Percentiles rank a stretch among this genome's conserved stretches.
phyloP scores from a whole-genome alignment of 2,329 filamentous ascomycete genomes.

The Aspergillus niger region DNA sequence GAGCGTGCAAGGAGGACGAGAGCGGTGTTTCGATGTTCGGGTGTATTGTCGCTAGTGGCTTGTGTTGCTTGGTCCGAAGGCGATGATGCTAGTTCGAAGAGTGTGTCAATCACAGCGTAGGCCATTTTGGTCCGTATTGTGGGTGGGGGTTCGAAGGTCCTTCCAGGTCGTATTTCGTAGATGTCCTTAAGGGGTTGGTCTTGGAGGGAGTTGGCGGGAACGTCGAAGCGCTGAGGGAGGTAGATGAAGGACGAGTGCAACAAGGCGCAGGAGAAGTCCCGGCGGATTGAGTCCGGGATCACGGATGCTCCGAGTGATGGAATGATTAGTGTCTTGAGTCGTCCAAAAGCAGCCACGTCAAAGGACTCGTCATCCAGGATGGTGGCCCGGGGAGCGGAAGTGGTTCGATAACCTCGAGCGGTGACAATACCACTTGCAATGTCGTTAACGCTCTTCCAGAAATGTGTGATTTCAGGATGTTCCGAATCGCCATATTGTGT shows the following conservation, averaged over 20 bases:
- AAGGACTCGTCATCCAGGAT: constrained; percentile 73
- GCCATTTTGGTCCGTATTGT: constrained; percentile 70
- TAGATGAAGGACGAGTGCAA: constrained; percentile 85
- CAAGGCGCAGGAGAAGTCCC: constrained; percentile 71
- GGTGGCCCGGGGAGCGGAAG: constrained; percentile 41
- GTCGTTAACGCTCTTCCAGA: constrained; percentile 71
- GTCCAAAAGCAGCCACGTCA: constrained; percentile 73
- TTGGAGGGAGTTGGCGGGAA: constrained; percentile 49
- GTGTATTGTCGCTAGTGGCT: constrained; percentile 14
- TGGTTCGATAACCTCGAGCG: constrained; percentile 59
- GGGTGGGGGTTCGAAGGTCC: constrained; percentile 68
- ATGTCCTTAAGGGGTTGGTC: constrained; percentile 62
- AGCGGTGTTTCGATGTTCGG: constrained; percentile 35
- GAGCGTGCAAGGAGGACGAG: constrained; percentile 69
- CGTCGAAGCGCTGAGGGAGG: constrained; percentile 62
- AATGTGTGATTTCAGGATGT: constrained; percentile 51
- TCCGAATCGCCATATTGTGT: constrained; percentile 38
- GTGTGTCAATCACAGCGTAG: constrained; percentile 77
- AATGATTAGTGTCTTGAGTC: constrained; percentile 68
- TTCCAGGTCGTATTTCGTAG: constrained; percentile 67
- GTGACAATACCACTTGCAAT: constrained; percentile 70
- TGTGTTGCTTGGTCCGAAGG: constrained; percentile 35
- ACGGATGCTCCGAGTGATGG: constrained; percentile 67
- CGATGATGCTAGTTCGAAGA: constrained; percentile 68
- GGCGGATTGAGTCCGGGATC: constrained; percentile 68